Base-by-base conservation (phyloP, 306 rosid species). In the Elaeagnus macrophylla region DNA sequence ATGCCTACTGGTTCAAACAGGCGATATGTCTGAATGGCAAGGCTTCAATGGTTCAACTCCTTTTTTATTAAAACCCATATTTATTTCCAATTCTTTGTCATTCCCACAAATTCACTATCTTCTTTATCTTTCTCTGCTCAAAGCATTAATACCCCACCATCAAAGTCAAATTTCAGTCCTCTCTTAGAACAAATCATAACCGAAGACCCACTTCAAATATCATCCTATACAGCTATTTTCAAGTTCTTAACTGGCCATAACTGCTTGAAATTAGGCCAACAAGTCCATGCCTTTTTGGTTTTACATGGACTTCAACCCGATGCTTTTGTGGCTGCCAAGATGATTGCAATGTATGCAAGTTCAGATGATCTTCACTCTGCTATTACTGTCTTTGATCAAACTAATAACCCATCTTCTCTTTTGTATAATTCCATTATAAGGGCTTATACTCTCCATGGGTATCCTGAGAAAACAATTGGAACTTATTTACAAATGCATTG, bases 361-460 rank as follows among this genome's bases (percentile, higher is more conserved):
- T n/a, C n/a, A n/a, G n/a, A n/a, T n/a, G n/a, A n/a, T n/a, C n/a
- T n/a, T n/a, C n/a, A n/a, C n/a, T n/a, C n/a, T n/a, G n/a, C n/a
- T n/a, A n/a, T n/a, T n/a, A n/a, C n/a, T n/a, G n/a, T n/a, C n/a
- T n/a, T n/a, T n/a, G n/a, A n/a, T n/a, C n/a, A n/a, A n/a, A n/a
- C n/a, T n/a, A n/a, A n/a, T n/a, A n/a, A n/a, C n/a, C n/a, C n/a
- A n/a, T n/a, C n/a, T 25, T 25, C 4, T 2, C 32, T 25, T 25
- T 25, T 25, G 32, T 59, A n/a, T n/a, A n/a, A n/a, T n/a, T n/a
- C 72, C 14, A 53, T 67, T 10, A 67, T 67, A 16, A 36, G 72
- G 36, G 67, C 72, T 2, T 44, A 59, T 48, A 54, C 56, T 3
- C 43, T 40, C 20, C 36, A 13, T 55, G 61, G 72, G 7, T 48